phyloP scores from a whole-genome alignment of 192 early-diverging fungal genomes.

The Dimargaris cristalligena region DNA sequence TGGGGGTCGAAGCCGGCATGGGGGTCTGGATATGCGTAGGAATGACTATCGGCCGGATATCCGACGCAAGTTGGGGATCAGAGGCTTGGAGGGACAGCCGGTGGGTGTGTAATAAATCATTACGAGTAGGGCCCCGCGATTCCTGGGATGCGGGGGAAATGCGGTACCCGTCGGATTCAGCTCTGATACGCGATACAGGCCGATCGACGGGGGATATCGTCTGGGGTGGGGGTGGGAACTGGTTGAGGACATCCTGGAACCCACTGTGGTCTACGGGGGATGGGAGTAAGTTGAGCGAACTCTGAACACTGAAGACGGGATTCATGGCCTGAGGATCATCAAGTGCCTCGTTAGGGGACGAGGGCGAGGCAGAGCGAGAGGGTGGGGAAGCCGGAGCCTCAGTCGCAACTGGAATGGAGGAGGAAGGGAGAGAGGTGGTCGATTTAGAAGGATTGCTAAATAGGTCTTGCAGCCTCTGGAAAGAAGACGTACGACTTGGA shows the following conservation, averaged over 20 bases:
- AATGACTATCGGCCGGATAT: too few species aligned
- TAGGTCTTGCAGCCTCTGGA: neutral
- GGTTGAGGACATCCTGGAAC: slow-evolving; percentile 1
- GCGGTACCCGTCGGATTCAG: slow-evolving; percentile 5
- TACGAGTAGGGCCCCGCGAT: neutral
- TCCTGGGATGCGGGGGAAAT: neutral
- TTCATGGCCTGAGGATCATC: too few species aligned
- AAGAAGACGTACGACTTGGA: neutral
- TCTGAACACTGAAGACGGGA: too few species aligned
- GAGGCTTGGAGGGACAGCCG: neutral
- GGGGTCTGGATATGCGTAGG: too few species aligned
- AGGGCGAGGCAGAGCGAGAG: neutral
- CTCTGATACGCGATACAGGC: neutral
- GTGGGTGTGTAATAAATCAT: neutral
- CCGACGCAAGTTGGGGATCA: neutral
- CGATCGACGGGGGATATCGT: neutral
- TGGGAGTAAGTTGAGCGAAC: neutral
- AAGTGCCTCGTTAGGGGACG: too few species aligned
- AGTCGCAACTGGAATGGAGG: neutral
- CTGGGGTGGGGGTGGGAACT: slow-evolving; percentile 4
- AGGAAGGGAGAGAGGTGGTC: neutral
- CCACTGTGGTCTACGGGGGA: neutral
- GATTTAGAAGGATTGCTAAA: neutral
- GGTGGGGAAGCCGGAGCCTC: neutral
- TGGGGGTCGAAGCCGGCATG: too few species aligned